A percentile compares a stretch with the other conserved stretches of the same genome.
Evolutionary conservation across 306 rosid species (phyloP).

Genomic region (Crotalaria pallida): DNA sequence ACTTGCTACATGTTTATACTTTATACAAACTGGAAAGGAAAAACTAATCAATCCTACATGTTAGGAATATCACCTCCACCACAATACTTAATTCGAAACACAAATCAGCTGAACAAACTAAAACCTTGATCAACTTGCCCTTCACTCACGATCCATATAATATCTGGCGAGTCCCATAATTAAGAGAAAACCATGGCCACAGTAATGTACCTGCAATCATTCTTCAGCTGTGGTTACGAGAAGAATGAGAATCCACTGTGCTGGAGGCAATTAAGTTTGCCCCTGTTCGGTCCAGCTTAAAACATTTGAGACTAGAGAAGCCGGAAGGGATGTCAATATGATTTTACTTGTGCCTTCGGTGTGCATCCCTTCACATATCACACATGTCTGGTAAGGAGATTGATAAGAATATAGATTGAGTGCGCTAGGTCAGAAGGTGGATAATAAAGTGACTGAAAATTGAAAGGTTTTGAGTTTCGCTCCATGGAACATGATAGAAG

Average conservation of each 20-base stretch:
- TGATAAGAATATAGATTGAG: neutral
- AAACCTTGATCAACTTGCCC: slow-evolving; percentile 24
- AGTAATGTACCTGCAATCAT: slow-evolving; percentile 10
- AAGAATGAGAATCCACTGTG: slow-evolving; percentile 7
- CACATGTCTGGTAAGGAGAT: neutral
- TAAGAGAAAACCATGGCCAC: neutral
- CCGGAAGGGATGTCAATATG: slow-evolving; percentile 8
- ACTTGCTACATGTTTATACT: slow-evolving; percentile 12
- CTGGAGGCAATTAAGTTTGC: slow-evolving; percentile 1
- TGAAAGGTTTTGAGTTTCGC: neutral
- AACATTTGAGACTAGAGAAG: slow-evolving; percentile 13
- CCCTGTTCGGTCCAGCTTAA: slow-evolving; percentile 19
- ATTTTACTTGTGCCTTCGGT: neutral
- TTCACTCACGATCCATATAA: slow-evolving; percentile 18
- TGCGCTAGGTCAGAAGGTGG: neutral
- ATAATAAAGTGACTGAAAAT: neutral
- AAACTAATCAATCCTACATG: slow-evolving; percentile 8
- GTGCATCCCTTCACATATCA: slow-evolving; percentile 30
- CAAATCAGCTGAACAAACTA: slow-evolving; percentile 26
- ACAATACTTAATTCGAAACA: neutral
- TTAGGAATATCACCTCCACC: slow-evolving; percentile 28
- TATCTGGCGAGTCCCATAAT: slow-evolving; percentile 11
- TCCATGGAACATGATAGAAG: neutral
- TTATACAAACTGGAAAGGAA: slow-evolving; percentile 5
- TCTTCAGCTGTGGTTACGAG: neutral